Percentiles rank a stretch among this genome's conserved stretches.
Conservation (phyloP, 768 basidiomycete genomes). For the Mycena epipterygia region DNA sequence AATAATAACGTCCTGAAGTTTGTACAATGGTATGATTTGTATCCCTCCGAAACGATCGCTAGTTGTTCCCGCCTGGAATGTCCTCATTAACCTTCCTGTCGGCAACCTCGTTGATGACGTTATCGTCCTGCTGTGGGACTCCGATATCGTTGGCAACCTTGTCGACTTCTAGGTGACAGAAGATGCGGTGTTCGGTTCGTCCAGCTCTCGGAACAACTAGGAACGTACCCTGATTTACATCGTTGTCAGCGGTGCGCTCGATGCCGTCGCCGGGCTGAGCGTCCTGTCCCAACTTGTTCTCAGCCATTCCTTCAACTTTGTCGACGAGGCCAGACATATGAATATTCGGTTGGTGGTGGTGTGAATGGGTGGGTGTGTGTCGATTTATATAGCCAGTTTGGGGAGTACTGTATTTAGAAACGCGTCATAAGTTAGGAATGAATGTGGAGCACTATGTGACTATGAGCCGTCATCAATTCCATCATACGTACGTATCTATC, state of each 20-base stretch:
- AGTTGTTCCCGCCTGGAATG: slow-evolving; percentile 24
- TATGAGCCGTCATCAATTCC: slow-evolving; percentile 17
- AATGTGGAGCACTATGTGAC: slow-evolving; percentile 4
- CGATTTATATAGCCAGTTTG: slow-evolving; percentile 10
- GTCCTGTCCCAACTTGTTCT: slow-evolving; percentile 24
- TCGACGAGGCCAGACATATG: slow-evolving; percentile 15
- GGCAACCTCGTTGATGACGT: slow-evolving; percentile 19
- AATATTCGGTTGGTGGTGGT: slow-evolving; percentile 5
- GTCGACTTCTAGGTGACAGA: slow-evolving; percentile 14
- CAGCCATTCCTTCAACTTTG: slow-evolving; percentile 21
- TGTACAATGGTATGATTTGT: neutral
- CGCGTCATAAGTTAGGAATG: slow-evolving; percentile 13
- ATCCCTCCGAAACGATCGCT: slow-evolving; percentile 11
- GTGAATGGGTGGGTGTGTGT: neutral
- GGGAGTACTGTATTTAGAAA: neutral
- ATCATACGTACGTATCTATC: slow-evolving; percentile 13
- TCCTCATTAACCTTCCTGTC: slow-evolving; percentile 26
- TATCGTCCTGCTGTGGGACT: slow-evolving; percentile 23
- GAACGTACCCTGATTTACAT: slow-evolving; percentile 14
- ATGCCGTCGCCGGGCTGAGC: slow-evolving; percentile 25
- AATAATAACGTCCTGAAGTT: slow-evolving; percentile 3
- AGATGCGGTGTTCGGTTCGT: neutral
- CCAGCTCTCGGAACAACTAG: slow-evolving; percentile 7
- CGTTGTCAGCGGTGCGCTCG: slow-evolving; percentile 27
- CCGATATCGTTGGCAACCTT: slow-evolving; percentile 20